Evolutionary conservation across 306 rosid species (phyloP).

Genomic region (Vachellia collinsii): DNA sequence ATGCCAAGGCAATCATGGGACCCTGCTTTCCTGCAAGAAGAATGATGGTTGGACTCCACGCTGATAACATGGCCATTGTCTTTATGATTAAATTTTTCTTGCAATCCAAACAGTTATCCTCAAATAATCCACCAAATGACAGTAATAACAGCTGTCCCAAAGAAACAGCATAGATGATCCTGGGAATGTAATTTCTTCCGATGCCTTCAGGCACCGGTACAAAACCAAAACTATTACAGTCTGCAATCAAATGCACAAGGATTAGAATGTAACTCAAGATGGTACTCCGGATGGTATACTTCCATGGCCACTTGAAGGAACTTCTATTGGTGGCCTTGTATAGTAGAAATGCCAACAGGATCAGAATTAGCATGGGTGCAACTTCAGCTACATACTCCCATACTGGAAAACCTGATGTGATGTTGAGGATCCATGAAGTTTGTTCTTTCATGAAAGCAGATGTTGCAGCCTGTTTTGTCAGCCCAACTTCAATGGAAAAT

Average conservation of each 20-base stretch:
- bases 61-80: constrained; percentile 68
- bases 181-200: constrained; percentile 69
- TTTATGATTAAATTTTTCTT: constrained; percentile 52
- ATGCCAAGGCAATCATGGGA: constrained; percentile 71
- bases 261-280: constrained; percentile 67
- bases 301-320: constrained; percentile 55
- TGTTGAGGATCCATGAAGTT: constrained; percentile 71
- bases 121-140: constrained; percentile 50
- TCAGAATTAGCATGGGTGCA: constrained; percentile 62
- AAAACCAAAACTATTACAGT: constrained; percentile 48
- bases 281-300: constrained; percentile 59
- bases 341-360: constrained; percentile 67
- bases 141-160: constrained; percentile 72
- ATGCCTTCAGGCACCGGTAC: constrained; percentile 48
- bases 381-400: constrained; percentile 64
- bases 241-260: constrained; percentile 67
- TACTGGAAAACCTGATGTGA: constrained; percentile 54
- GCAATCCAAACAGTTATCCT: constrained; percentile 42
- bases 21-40: constrained; percentile 95
- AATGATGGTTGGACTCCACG: constrained; percentile 78
- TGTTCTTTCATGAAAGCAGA: constrained; percentile 66
- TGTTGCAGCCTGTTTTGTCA: constrained; percentile 83
- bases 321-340: constrained; percentile 49
- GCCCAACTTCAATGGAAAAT: constrained; percentile 82
- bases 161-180: constrained; percentile 66